These are phyloP conservation scores for Kodamaea anthophila DNA, from an alignment of 1,139 yeast species.

Conservation along the genomic window DNA sequence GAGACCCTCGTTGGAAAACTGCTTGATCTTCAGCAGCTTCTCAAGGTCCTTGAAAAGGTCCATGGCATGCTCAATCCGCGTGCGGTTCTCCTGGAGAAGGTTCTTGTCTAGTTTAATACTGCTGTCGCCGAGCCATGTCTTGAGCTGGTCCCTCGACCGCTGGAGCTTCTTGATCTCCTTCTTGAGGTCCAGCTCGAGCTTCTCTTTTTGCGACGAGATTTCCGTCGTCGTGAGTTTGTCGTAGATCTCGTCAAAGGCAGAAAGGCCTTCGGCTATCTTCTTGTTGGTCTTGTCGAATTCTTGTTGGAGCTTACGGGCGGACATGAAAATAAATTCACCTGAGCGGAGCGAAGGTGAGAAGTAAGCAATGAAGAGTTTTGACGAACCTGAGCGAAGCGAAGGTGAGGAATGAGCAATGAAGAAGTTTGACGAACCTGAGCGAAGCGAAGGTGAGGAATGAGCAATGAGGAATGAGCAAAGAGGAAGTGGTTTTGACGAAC, in stretches of 20 bases:
- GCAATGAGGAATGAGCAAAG: too few relatives aligned
- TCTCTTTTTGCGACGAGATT: slow-evolving; percentile 86
- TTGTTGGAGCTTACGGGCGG: slow-evolving; percentile 46
- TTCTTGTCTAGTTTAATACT: slow-evolving; percentile 87
- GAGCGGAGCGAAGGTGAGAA: not conserved
- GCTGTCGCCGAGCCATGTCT: slow-evolving; percentile 89
- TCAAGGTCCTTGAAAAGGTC: slow-evolving; percentile 95
- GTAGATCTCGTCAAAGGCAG: slow-evolving; percentile 78
- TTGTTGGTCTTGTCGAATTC: slow-evolving; percentile 96
- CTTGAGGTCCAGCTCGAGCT: slow-evolving; percentile 87
- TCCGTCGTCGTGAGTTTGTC: slow-evolving; percentile 81
- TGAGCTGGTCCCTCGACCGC: slow-evolving; percentile 90
- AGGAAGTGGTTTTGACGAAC: too few relatives aligned
- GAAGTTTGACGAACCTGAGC: too few relatives aligned
- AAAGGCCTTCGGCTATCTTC: slow-evolving; percentile 90
- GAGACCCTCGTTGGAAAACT: slow-evolving; percentile 90
- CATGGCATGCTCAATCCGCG: slow-evolving; percentile 87
- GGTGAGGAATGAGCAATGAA: not conserved
- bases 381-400: not conserved
- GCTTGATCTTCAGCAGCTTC: slow-evolving; percentile 90
- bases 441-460: too few relatives aligned
- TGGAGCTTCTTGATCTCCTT: slow-evolving; percentile 95
- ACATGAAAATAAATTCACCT: slow-evolving; percentile 20
- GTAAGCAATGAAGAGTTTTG: too few relatives aligned
- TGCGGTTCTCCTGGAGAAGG: slow-evolving; percentile 69